These are phyloP conservation scores for Pestalotiopsis sp. DNA, from an alignment of 2,329 filamentous ascomycete species.

Conservation along the genomic window DNA sequence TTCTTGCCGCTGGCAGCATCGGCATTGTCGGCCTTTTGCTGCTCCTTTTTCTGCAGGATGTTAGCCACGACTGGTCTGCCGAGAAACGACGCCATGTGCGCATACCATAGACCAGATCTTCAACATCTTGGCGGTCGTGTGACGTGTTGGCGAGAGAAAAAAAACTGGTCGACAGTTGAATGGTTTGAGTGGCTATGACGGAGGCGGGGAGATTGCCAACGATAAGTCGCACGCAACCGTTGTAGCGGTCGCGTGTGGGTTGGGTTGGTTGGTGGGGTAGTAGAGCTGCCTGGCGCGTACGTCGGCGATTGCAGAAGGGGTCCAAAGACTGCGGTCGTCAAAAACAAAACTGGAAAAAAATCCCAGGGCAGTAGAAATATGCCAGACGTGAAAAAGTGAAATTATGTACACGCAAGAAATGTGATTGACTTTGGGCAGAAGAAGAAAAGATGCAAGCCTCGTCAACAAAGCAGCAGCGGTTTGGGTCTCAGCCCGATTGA, in stretches of 20 bases:
- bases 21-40: slow-evolving; percentile 90
- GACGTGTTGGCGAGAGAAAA: background rate
- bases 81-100: background rate
- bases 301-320: background rate
- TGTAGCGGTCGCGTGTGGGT: background rate
- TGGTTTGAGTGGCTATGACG: slow-evolving; percentile 2
- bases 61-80: slow-evolving; percentile 14
- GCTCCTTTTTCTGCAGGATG: slow-evolving; percentile 81
- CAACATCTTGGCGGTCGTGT: slow-evolving; percentile 70
- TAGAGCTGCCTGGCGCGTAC: background rate
- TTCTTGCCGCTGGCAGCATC: slow-evolving; percentile 78
- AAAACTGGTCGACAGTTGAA: background rate
- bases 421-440: background rate
- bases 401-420: no score
- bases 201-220: background rate
- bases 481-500: slow-evolving; percentile 1
- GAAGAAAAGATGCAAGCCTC: background rate
- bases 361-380: background rate
- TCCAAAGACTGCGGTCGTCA: background rate
- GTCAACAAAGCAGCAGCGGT: background rate
- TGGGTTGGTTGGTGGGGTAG: background rate
- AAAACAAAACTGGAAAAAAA: background rate
- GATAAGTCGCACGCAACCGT: background rate
- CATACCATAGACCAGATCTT: slow-evolving; percentile 99
- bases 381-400: background rate